Evolutionary conservation across 768 basidiomycete species (phyloP).

Genomic region (Rubroboletus satanas): DNA sequence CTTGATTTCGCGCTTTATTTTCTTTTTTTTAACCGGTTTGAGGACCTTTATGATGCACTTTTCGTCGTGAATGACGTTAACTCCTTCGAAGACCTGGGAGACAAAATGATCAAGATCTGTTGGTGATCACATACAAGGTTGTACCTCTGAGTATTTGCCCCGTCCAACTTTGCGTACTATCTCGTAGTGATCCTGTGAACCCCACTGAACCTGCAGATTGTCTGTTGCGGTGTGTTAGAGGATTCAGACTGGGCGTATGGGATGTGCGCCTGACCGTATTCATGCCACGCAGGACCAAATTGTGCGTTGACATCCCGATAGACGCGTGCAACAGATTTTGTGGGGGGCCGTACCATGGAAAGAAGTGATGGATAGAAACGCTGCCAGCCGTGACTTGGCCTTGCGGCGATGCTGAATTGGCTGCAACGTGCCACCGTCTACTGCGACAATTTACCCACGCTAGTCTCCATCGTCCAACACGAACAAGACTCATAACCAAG

Average conservation of each 20-base stretch:
- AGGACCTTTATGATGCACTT: slow-evolving; percentile 98
- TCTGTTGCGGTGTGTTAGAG: slow-evolving; percentile 45
- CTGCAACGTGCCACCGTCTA: slow-evolving; percentile 16
- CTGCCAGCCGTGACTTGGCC: slow-evolving; percentile 13
- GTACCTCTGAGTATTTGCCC: slow-evolving; percentile 92
- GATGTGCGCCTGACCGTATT: slow-evolving; percentile 67
- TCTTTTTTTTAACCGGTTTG: slow-evolving; percentile 99
- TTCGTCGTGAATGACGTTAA: slow-evolving; percentile 85
- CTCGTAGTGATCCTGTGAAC: slow-evolving; percentile 95
- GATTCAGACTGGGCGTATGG: not conserved
- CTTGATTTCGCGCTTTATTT: slow-evolving; percentile 99
- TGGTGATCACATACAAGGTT: slow-evolving; percentile 14
- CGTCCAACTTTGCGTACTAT: slow-evolving; percentile 95
- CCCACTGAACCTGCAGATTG: slow-evolving; percentile 97
- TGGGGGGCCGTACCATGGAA: slow-evolving; percentile 66
- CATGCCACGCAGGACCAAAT: slow-evolving; percentile 88
- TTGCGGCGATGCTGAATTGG: slow-evolving; percentile 1
- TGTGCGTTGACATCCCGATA: slow-evolving; percentile 87
- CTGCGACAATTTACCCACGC: slow-evolving; percentile 29
- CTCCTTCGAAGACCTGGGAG: slow-evolving; percentile 83
- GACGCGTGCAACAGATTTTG: slow-evolving; percentile 80
- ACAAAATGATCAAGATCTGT: slow-evolving; percentile 13
- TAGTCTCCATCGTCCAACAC: not conserved
- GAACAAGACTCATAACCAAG: not conserved
- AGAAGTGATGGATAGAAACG: slow-evolving; percentile 9